Percentiles rank a stretch among this genome's conserved stretches.
Evolutionary conservation across 495 filamentous ascomycete species (phyloP).

Genomic region (Aspergillus mulundensis): DNA sequence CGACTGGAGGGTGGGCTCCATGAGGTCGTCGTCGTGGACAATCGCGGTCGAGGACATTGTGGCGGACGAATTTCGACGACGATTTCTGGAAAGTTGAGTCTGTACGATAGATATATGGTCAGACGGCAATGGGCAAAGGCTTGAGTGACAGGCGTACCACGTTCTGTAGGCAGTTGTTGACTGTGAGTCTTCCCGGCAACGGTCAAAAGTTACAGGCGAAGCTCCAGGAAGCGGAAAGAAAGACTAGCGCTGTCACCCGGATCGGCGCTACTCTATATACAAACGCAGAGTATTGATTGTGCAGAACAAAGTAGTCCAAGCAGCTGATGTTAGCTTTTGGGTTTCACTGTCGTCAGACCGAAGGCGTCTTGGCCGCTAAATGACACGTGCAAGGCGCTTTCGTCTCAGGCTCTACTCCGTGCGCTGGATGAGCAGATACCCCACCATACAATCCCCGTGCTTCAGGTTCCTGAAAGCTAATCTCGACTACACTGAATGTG

Average conservation of each 20-base stretch:
- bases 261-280: not conserved
- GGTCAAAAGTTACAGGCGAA: conserved; percentile 7
- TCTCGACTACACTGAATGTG: not conserved
- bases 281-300: not conserved
- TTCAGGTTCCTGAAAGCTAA: conserved; percentile 8
- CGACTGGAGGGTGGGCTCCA: conserved; percentile 91
- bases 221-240: conserved; percentile 14
- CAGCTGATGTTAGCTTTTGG: not conserved
- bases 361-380: not conserved
- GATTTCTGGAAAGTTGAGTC: not conserved
- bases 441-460: conserved; percentile 4
- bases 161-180: conserved; percentile 7
- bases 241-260: not conserved
- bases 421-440: not conserved
- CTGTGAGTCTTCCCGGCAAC: conserved; percentile 30
- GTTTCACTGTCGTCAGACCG: not conserved
- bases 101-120: conserved; percentile 20
- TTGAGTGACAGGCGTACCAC: conserved; percentile 11
- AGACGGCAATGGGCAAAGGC: conserved; percentile 6
- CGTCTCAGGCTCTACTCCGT: conserved; percentile 11
- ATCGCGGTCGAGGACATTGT: conserved; percentile 61
- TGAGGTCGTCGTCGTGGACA: conserved; percentile 65
- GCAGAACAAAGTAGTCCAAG: not conserved
- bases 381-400: conserved; percentile 12
- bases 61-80: not conserved